Conservation (phyloP, 371 early-diverging fungal genomes). For the Rhizopus microsporus region DNA sequence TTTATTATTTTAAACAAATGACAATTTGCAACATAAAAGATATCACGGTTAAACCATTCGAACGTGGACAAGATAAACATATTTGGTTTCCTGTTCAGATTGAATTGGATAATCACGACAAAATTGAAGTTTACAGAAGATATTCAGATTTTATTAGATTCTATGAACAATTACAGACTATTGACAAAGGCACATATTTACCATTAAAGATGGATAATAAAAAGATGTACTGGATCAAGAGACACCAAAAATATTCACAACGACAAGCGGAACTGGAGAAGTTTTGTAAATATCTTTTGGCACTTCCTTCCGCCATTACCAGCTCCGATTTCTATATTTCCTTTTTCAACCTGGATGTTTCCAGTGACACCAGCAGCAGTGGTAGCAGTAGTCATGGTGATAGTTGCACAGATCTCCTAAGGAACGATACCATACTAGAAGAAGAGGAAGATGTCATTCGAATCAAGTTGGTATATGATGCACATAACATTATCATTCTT, state of each 20-base stretch:
- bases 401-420: not conserved
- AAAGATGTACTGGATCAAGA: conserved; percentile 1
- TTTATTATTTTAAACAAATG: conserved; percentile 1
- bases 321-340: conserved; percentile 3
- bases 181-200: not conserved
- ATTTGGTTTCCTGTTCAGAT: conserved; percentile 16
- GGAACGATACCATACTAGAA: not conserved
- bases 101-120: not conserved
- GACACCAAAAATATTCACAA: conserved; percentile 7
- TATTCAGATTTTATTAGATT: conserved; percentile 15
- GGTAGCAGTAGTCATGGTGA: not conserved
- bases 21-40: not conserved
- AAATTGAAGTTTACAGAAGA: not conserved
- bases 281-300: conserved; percentile 9
- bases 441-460: conserved; percentile 11
- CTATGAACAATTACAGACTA: not conserved
- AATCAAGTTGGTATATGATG: conserved; percentile 19
- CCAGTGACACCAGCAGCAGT: not conserved
- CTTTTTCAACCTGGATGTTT: conserved; percentile 6
- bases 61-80: not conserved
- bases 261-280: conserved; percentile 10
- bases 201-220: not conserved
- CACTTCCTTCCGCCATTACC: conserved; percentile 1
- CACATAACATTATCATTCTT: conserved; percentile 15
- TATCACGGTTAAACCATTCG: conserved; percentile 3